Base-by-base conservation (phyloP, 352 stramenopile genomes). In the Blastocystis sp. region DNA sequence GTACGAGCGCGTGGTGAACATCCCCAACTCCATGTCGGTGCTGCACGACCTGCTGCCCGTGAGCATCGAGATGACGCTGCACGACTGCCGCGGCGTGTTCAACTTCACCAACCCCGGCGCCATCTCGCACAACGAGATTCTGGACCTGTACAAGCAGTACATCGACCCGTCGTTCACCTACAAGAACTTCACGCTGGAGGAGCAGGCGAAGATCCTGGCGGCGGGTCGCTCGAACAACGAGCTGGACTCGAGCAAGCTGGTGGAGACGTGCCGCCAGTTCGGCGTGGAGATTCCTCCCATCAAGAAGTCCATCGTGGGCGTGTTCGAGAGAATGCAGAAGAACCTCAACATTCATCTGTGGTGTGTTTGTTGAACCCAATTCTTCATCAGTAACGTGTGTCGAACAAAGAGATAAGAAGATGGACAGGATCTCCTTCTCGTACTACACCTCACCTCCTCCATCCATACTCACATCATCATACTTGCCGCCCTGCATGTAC, bases 41-140 rank as follows among this genome's bases (percentile, higher is more conserved):
- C 90, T 97, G 21, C 91, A 91, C 28, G 94, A 97, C 89, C 93
- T 97, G 90, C 91, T 97, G 24, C 94, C 94, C 11, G 91, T 93
- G 0, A 93, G 90, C 57, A 89, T 96, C 1, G 91, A 91, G 40
- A 95, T 96, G 92, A 91, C 92, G 17, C 79, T 93, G 74, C 92
- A 92, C 61, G 91, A 69, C 21, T 21, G 11, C 9, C 52, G 52
- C 28, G 94, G 94, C 77, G 91, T 96, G 14, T 93, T 95, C 91
- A 97, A 97, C 91, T 97, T 96, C 91, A 95, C 92, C 90, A 97
- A 97, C 90, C 94, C 94, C 3, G 94, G 94, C 19, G 93, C 94
- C 10, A 95, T 97, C 90, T 95, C 93, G 24, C 94, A 97, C 92
- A 96, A 96, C 89, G 89, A 96, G 89, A 93, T 95, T 43, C 91